Evolutionary conservation across 1,139 yeast species (phyloP).

Genomic region (Entelexis sorbosivorans): DNA sequence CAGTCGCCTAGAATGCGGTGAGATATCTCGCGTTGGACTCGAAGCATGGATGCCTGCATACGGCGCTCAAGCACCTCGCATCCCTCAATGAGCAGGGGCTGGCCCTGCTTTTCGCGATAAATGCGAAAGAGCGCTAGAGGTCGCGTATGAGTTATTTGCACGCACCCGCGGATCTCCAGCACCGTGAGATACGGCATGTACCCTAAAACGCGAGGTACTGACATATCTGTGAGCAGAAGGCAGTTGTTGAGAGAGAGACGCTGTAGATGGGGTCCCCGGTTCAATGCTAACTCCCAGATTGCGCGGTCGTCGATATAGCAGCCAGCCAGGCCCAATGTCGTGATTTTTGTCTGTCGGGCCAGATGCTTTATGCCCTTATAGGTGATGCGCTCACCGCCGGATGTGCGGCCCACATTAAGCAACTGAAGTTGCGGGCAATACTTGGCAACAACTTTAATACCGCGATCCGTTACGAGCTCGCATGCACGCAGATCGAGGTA

Average conservation of each 20-base stretch:
- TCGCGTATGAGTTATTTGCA: conserved; percentile 45
- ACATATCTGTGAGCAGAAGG: conserved; percentile 48
- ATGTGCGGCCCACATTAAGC: conserved; percentile 72
- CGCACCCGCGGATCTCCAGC: conserved; percentile 60
- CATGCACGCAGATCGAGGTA: conserved; percentile 76
- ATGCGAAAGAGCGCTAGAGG: conserved; percentile 62
- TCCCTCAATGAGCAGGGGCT: conserved; percentile 56
- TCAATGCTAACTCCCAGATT: conserved; percentile 66
- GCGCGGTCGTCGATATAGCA: conserved; percentile 66
- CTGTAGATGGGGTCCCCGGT: conserved; percentile 46
- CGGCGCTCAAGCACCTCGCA: conserved; percentile 57
- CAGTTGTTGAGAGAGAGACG: conserved; percentile 76
- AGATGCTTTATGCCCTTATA: conserved; percentile 55
- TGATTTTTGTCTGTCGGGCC: conserved; percentile 43
- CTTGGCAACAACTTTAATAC: conserved; percentile 54
- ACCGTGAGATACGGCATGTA: conserved; percentile 57
- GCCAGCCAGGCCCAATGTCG: conserved; percentile 82
- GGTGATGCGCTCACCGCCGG: conserved; percentile 56
- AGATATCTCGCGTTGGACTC: conserved; percentile 47
- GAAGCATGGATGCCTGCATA: conserved; percentile 52
- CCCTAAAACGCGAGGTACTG: conserved; percentile 53
- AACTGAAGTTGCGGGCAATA: conserved; percentile 45
- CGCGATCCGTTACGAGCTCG: conserved; percentile 63
- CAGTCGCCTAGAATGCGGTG: conserved; percentile 29
- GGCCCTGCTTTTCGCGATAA: conserved; percentile 44